Percentiles rank a stretch among this genome's conserved stretches.
Conservation (phyloP, 352 stramenopile genomes). For the Phytophthora tubulina region DNA sequence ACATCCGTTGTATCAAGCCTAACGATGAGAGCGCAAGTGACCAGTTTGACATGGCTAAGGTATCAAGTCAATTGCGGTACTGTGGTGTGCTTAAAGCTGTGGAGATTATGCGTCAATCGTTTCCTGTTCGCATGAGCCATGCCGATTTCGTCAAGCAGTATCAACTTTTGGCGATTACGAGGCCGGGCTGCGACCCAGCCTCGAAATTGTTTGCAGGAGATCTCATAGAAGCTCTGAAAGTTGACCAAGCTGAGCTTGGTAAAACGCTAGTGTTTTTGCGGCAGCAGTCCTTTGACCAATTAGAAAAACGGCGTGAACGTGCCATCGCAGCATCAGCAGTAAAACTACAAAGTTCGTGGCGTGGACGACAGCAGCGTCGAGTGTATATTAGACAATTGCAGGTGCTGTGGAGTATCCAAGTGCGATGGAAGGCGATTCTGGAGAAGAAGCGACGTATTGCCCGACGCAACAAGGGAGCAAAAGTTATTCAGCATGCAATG, state of each 20-base stretch:
- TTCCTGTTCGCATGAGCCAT: slow-evolving; percentile 82
- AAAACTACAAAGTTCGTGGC: slow-evolving; percentile 67
- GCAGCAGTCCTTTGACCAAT: slow-evolving; percentile 67
- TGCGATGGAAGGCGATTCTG: slow-evolving; percentile 65
- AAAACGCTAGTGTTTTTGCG: slow-evolving; percentile 79
- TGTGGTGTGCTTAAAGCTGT: slow-evolving; percentile 88
- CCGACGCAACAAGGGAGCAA: slow-evolving; percentile 44
- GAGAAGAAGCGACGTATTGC: slow-evolving; percentile 51
- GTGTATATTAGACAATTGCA: slow-evolving; percentile 46
- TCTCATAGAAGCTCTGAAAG: slow-evolving; percentile 45
- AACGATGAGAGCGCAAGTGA: slow-evolving; percentile 94
- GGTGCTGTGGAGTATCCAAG: slow-evolving; percentile 57
- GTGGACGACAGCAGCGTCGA: slow-evolving; percentile 36
- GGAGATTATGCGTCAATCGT: slow-evolving; percentile 87
- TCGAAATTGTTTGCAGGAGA: slow-evolving; percentile 35
- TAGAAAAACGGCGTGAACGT: slow-evolving; percentile 61
- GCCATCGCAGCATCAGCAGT: slow-evolving; percentile 41
- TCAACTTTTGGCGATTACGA: slow-evolving; percentile 27
- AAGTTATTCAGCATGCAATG: slow-evolving; percentile 49
- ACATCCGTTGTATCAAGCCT: slow-evolving; percentile 99
- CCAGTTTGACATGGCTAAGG: slow-evolving; percentile 89
- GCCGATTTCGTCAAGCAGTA: slow-evolving; percentile 74
- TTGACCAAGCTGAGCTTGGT: slow-evolving; percentile 66
- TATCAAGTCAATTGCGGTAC: slow-evolving; percentile 84
- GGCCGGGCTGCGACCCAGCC: neutral